Conservation (phyloP, 345 rosid species). For the Aquilaria yunnanensis region DNA sequence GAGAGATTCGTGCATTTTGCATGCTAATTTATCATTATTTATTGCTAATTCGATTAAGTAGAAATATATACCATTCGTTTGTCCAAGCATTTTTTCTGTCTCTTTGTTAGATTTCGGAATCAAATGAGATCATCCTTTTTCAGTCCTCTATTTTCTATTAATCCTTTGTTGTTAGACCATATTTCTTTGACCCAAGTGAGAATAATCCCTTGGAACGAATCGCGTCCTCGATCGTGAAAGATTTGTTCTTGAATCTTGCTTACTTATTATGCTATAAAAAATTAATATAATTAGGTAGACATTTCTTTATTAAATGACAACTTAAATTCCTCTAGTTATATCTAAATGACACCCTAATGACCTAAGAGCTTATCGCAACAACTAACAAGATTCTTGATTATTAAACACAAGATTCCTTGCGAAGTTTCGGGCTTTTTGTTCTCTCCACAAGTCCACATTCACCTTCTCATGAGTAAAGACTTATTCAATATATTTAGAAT, state of each 20-base stretch:
- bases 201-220: slow-evolving; percentile 14
- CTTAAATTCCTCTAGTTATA: slow-evolving; percentile 1
- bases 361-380: slow-evolving; percentile 16
- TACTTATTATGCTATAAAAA: slow-evolving; percentile 3
- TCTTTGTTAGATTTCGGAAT: slow-evolving; percentile 22
- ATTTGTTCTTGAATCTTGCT: slow-evolving; percentile 23
- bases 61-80: too few relatives aligned
- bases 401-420: slow-evolving; percentile 35
- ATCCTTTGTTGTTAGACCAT: too few relatives aligned
- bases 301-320: too few relatives aligned
- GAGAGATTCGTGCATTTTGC: too few relatives aligned
- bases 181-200: slow-evolving; percentile 16
- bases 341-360: slow-evolving; percentile 14
- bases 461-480: slow-evolving; percentile 3
- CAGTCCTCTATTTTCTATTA: too few relatives aligned
- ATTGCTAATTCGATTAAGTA: too few relatives aligned
- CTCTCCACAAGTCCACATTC: slow-evolving; percentile 1
- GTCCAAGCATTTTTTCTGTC: too few relatives aligned
- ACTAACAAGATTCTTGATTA: not conserved
- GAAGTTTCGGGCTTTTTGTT: slow-evolving; percentile 44
- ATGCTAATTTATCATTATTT: too few relatives aligned
- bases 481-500: not conserved
- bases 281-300: slow-evolving; percentile 11
- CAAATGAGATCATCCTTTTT: slow-evolving; percentile 8
- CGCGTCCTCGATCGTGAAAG: slow-evolving; percentile 9